Conservation (phyloP, 2,329 filamentous ascomycete genomes). For the Penicillium thymicola region DNA sequence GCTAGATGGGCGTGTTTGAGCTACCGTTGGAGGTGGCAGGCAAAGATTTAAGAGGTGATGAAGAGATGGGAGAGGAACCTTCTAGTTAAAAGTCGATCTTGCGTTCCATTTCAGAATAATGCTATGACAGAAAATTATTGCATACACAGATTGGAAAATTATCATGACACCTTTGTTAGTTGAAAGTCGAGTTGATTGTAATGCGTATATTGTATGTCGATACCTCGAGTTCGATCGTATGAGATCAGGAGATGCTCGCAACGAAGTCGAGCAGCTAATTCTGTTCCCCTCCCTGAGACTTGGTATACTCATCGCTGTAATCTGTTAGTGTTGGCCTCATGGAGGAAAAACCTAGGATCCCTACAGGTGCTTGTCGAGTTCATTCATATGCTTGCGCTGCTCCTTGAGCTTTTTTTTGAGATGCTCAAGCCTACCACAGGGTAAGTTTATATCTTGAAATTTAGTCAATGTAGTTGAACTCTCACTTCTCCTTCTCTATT, state of each 20-base stretch:
- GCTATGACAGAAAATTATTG: neutral
- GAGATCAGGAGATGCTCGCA: neutral
- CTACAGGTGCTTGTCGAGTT: constrained; percentile 28
- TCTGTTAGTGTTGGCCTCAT: neutral
- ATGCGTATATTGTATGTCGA: neutral
- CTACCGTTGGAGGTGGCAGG: constrained; percentile 39
- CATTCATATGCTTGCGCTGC: constrained; percentile 24
- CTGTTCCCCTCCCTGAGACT: constrained; percentile 19
- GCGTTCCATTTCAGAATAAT: neutral
- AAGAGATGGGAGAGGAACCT: neutral
- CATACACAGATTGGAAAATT: neutral
- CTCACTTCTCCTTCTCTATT: constrained; percentile 24
- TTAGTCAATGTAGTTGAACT: neutral
- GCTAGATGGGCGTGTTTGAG: constrained; percentile 40
- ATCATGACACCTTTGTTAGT: neutral
- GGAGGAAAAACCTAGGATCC: neutral
- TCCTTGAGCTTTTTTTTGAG: constrained; percentile 24
- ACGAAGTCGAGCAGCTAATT: constrained; percentile 2
- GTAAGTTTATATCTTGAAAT: neutral
- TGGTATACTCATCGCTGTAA: constrained; percentile 16
- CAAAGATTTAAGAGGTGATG: constrained; percentile 28
- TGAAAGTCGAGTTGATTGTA: neutral
- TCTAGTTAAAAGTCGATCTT: neutral
- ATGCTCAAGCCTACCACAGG: constrained; percentile 8
- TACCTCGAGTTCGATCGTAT: neutral